Base-by-base conservation (phyloP, 2,329 filamentous ascomycete genomes). In the Hypoxylon sp. region DNA sequence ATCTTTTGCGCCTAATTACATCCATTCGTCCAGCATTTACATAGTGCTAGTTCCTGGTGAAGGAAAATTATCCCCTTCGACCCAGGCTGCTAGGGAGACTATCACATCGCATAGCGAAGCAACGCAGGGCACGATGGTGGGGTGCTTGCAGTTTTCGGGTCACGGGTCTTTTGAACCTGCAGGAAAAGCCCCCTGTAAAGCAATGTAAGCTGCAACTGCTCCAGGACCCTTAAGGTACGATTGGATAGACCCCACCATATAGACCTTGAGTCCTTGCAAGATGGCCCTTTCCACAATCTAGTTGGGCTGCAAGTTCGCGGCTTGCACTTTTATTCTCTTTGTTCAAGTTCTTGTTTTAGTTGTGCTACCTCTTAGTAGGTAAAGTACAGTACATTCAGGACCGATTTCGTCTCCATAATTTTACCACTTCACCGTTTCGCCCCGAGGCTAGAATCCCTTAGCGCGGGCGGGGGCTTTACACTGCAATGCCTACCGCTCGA, bases 151-250 rank as follows among this genome's bases (percentile, higher is more conserved):
- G 59, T 32, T 24, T 56, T 66, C 58, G 21, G 55, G 64, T 71
- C 69, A 70, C 69, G 61, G 47, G 67, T 56, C 60, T 61, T 42
- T 39, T 42, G 58, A 65, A 56, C 58, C 60, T 71, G 67, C 54
- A 69, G 56, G 32, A 64, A 53, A 62, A 35, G 32, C 42, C 56
- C 60, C 60, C 60, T 48, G 48, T 42, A 55, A 46, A 31, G 21
- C 31, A 35, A 52, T 57, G 47, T 51, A 63, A 65, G 58, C 42
- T 65, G 67, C 52, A 60, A 60, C 51, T 65, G 62, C 58, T 65
- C 21, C 15, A 58, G 64, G 61, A 64, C 67, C 62, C 57, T 66
- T 61, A 63, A 70, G 31, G 53, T 46, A 60, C 53, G 47, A 69
- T 61, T 67, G 50, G 55, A 27, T 57, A 52, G 44, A 55, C 48